A percentile compares a stretch with the other conserved stretches of the same genome.
Evolutionary conservation across 2,329 filamentous ascomycete species (phyloP).

Genomic region (Plenodomus tracheiphilus): DNA sequence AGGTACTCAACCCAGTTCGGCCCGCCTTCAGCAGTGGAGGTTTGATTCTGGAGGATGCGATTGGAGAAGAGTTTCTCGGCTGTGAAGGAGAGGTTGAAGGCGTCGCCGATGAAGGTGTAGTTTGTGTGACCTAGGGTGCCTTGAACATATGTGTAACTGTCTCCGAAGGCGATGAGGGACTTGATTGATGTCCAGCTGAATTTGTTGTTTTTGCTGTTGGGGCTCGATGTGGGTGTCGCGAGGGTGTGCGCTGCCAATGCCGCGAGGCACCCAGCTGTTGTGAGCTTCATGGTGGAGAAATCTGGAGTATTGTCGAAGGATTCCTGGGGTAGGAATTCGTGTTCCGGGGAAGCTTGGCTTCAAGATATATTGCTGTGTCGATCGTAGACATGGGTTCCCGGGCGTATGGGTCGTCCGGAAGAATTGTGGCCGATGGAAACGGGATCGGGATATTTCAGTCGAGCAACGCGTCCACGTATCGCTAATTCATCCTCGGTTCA

Average conservation of each 20-base stretch:
- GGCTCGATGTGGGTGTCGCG: slow-evolving; percentile 1
- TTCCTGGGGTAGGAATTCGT: neutral
- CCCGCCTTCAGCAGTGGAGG: slow-evolving; percentile 52
- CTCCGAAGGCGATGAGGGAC: slow-evolving; percentile 52
- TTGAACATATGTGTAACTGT: slow-evolving; percentile 59
- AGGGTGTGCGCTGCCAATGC: slow-evolving; percentile 1
- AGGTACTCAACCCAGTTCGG: slow-evolving; percentile 61
- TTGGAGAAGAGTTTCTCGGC: slow-evolving; percentile 50
- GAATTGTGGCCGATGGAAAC: slow-evolving; percentile 17
- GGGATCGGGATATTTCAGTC: slow-evolving; percentile 3
- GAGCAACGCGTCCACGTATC: no score
- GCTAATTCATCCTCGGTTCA: no score
- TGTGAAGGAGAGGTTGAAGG: slow-evolving; percentile 52
- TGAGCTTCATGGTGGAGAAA: slow-evolving; percentile 14
- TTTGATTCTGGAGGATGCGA: slow-evolving; percentile 58
- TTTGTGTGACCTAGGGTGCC: slow-evolving; percentile 56
- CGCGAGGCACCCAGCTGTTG: neutral
- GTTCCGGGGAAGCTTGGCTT: neutral
- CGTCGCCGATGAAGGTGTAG: slow-evolving; percentile 60
- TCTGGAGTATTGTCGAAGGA: neutral
- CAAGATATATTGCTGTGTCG: slow-evolving; percentile 3
- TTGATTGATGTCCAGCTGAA: slow-evolving; percentile 25
- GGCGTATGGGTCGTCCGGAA: slow-evolving; percentile 7
- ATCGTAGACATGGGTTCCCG: neutral
- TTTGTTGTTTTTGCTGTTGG: neutral